A percentile compares a stretch with the other conserved stretches of the same genome.
phyloP scores from a whole-genome alignment of 345 rosid genomes.

The Populus davidiana region DNA sequence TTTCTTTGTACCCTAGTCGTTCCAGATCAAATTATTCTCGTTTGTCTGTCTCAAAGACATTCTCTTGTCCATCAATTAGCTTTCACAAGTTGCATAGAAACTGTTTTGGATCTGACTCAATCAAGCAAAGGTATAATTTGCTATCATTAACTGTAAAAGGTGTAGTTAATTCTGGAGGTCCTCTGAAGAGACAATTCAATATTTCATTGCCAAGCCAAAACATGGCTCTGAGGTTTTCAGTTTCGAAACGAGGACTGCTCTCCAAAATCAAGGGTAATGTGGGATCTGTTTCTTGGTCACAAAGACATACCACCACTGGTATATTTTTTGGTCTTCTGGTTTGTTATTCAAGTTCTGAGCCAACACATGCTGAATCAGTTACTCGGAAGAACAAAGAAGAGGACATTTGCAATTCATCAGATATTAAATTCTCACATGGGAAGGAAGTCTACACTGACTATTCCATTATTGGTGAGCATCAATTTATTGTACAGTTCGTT shows the following conservation, averaged over 20 bases:
- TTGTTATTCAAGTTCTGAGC: slow-evolving; percentile 60
- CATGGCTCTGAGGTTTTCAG: slow-evolving; percentile 37
- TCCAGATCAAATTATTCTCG: slow-evolving; percentile 30
- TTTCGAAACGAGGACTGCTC: slow-evolving; percentile 41
- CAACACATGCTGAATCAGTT: slow-evolving; percentile 58
- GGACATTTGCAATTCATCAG: slow-evolving; percentile 25
- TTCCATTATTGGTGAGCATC: slow-evolving; percentile 66
- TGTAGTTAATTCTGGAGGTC: slow-evolving; percentile 28
- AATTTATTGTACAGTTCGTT: neutral
- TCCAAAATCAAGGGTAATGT: slow-evolving; percentile 40
- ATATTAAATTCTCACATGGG: slow-evolving; percentile 50
- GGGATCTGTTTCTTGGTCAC: slow-evolving; percentile 41
- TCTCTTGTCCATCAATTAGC: slow-evolving; percentile 32
- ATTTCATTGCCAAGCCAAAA: slow-evolving; percentile 45
- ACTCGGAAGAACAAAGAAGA: slow-evolving; percentile 33
- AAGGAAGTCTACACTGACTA: slow-evolving; percentile 78
- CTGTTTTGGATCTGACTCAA: slow-evolving; percentile 27
- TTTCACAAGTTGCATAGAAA: slow-evolving; percentile 22
- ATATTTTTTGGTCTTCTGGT: slow-evolving; percentile 59
- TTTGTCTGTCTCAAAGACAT: slow-evolving; percentile 42
- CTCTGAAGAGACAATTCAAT: slow-evolving; percentile 40
- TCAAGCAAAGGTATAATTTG: slow-evolving; percentile 29
- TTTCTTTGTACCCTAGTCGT: slow-evolving; percentile 28
- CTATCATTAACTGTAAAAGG: slow-evolving; percentile 36
- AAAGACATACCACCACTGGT: slow-evolving; percentile 48